A percentile compares a stretch with the other conserved stretches of the same genome.
Evolutionary conservation across 2,329 filamentous ascomycete species (phyloP).

Genomic region (Curvularia lunata): DNA sequence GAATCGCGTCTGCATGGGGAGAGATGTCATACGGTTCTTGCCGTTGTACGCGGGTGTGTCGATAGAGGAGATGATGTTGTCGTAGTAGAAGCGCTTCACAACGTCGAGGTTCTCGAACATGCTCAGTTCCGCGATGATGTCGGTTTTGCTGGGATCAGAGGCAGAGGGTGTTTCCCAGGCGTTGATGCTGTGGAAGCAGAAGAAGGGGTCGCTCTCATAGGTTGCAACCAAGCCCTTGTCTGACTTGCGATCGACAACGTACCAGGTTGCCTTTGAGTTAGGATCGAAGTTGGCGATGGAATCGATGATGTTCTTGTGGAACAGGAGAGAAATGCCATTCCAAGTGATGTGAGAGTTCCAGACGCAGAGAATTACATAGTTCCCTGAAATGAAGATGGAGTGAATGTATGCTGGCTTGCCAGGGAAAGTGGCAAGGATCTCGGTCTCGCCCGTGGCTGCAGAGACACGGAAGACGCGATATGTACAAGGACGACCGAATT

Average conservation of each 20-base stretch:
- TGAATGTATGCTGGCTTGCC: constrained; percentile 75
- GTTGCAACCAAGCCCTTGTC: constrained; percentile 70
- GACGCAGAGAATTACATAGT: constrained; percentile 75
- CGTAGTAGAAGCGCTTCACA: constrained; percentile 71
- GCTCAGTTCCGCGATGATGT: constrained; percentile 70
- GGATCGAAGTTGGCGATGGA: constrained; percentile 69
- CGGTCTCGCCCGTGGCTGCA: constrained; percentile 67
- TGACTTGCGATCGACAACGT: constrained; percentile 71
- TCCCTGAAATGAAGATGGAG: constrained; percentile 75
- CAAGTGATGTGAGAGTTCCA: constrained; percentile 68
- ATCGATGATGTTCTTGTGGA: constrained; percentile 71
- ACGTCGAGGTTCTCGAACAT: constrained; percentile 70
- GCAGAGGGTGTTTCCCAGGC: constrained; percentile 68
- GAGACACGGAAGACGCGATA: constrained; percentile 75
- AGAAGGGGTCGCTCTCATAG: constrained; percentile 72
- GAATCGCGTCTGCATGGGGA: constrained; percentile 41
- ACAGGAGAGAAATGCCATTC: constrained; percentile 66
- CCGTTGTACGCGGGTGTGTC: constrained; percentile 23
- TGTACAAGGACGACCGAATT: constrained; percentile 61
- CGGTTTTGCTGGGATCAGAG: constrained; percentile 46
- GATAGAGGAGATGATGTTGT: constrained; percentile 38
- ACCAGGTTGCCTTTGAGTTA: constrained; percentile 68
- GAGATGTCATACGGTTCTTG: constrained; percentile 33
- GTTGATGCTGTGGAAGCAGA: constrained; percentile 82
- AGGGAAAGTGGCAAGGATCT: constrained; percentile 72